Base-by-base conservation (phyloP, 2,329 filamentous ascomycete genomes). In the Xylariaceae sp. region DNA sequence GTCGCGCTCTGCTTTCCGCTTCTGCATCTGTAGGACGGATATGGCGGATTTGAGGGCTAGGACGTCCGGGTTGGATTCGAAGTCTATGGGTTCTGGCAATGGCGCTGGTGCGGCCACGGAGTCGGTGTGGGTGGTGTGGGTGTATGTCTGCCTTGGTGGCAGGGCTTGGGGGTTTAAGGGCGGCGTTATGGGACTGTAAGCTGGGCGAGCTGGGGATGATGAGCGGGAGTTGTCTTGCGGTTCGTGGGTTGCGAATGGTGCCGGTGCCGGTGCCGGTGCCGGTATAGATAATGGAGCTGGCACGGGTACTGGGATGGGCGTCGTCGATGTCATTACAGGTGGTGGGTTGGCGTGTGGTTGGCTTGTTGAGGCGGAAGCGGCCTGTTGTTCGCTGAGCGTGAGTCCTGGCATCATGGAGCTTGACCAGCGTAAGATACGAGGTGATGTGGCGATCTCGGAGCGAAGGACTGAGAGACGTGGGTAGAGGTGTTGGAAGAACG, bases 1-100 rank as follows among this genome's bases (percentile, higher is more conserved):
- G 71, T 97, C 92, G 43, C 82, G 80, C 45, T 84, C 75, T 39
- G 90, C 90, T 67, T 88, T 88, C 64, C 86, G 84, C 58, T 86
- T 86, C 74, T 97, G 93, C 59, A 96, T 79, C 72, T 96, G 90
- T 43, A 97, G 77, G 47, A 96, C 85, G 9, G 89, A 87, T 54
- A 97, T 90, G 42, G 92, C 89, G 22, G 88, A 89, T 59, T 87
- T 86, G 54, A 97, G 79, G 5, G 93, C 93, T 54, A 97, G 87
- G 19, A 88, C 90, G 74, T 97, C 93, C 7, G 90, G 86, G 65
- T 96, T 96, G 50, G 73, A 70, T 58, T 81, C 76, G 55, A 86
- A 83, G 60, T 80, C 75, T 53, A 87, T 75, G 42, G 81, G 75
- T 38, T 75, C 70, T 0, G 78, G 72, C 4, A 79, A 79, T 1